Evolutionary conservation across 2,329 filamentous ascomycete genomes (phyloP).

Genomic region (Eurotiales sp.): DNA sequence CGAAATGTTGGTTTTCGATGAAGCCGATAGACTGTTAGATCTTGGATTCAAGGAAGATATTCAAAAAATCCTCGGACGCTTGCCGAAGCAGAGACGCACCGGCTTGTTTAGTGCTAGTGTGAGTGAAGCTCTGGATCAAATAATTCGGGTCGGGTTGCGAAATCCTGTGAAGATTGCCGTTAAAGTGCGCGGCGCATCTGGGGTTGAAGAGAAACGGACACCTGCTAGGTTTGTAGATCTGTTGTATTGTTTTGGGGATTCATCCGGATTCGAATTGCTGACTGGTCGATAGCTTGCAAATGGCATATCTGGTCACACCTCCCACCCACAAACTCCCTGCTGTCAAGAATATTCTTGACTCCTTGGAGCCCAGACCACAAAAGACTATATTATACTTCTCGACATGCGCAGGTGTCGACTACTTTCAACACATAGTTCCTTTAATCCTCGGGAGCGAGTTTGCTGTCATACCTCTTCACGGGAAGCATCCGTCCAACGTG

Average conservation of each 20-base stretch:
- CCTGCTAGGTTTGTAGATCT: constrained; percentile 60
- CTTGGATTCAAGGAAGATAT: constrained; percentile 91
- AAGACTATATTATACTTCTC: constrained; percentile 90
- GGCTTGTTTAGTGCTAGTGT: constrained; percentile 93
- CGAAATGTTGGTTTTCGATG: constrained; percentile 87
- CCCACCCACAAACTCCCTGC: constrained; percentile 77
- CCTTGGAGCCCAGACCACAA: constrained; percentile 69
- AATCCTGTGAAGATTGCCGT: constrained; percentile 96
- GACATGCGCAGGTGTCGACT: constrained; percentile 91
- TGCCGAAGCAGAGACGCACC: constrained; percentile 91
- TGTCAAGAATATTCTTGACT: constrained; percentile 65
- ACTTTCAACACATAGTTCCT: constrained; percentile 79
- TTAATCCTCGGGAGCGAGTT: constrained; percentile 65
- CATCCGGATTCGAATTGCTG: constrained; percentile 12
- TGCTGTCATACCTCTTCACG: constrained; percentile 76
- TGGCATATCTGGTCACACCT: constrained; percentile 75
- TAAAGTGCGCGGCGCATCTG: constrained; percentile 75
- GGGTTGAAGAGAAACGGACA: constrained; percentile 77
- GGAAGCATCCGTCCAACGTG: constrained; percentile 84
- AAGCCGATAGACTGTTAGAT: constrained; percentile 88
- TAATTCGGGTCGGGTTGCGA: constrained; percentile 84
- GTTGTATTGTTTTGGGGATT: background rate
- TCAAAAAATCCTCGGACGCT: constrained; percentile 73
- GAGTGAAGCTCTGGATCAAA: constrained; percentile 89
- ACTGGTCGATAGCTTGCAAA: constrained; percentile 61